Evolutionary conservation across 2,329 filamentous ascomycete species (phyloP).

Genomic region (Xylariaceae sp.): DNA sequence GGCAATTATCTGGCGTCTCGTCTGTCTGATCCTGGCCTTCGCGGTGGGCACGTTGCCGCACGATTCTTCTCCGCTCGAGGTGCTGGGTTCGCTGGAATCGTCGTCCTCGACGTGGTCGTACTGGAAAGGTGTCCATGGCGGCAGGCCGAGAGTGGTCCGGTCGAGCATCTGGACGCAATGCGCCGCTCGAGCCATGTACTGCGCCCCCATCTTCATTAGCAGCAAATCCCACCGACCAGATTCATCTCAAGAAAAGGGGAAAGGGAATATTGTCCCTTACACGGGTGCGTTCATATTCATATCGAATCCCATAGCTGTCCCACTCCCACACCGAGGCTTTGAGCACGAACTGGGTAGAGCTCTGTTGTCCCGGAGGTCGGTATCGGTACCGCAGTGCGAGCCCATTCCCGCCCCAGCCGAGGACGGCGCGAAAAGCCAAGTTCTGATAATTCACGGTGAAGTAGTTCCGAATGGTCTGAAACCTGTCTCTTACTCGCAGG

Average conservation of each 20-base stretch:
- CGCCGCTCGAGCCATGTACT: constrained; percentile 8
- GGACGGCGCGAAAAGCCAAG: not conserved
- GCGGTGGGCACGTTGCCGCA: not conserved
- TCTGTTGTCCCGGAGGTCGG: not conserved
- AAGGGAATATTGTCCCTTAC: not conserved
- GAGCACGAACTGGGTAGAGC: constrained; percentile 1
- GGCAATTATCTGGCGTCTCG: not conserved
- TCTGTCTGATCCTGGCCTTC: not conserved
- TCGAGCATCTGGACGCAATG: constrained; percentile 19
- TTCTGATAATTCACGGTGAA: not conserved
- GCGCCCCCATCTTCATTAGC: constrained; percentile 13
- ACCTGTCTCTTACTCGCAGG: not conserved
- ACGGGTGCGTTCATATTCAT: not conserved
- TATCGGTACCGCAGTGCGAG: constrained; percentile 1
- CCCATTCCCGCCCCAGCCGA: constrained; percentile 7
- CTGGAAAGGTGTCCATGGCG: not conserved
- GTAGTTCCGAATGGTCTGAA: not conserved
- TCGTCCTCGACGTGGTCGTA: not conserved
- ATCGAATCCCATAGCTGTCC: not conserved
- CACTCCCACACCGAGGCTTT: not conserved
- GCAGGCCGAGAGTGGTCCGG: constrained; percentile 2
- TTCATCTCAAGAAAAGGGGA: not conserved
- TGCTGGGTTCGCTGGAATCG: constrained; percentile 14
- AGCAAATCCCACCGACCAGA: not conserved
- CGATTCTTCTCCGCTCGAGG: constrained; percentile 19